Evolutionary conservation across 2,329 filamentous ascomycete species (phyloP).

Genomic region (Zelopaecilomyces penicillatus): DNA sequence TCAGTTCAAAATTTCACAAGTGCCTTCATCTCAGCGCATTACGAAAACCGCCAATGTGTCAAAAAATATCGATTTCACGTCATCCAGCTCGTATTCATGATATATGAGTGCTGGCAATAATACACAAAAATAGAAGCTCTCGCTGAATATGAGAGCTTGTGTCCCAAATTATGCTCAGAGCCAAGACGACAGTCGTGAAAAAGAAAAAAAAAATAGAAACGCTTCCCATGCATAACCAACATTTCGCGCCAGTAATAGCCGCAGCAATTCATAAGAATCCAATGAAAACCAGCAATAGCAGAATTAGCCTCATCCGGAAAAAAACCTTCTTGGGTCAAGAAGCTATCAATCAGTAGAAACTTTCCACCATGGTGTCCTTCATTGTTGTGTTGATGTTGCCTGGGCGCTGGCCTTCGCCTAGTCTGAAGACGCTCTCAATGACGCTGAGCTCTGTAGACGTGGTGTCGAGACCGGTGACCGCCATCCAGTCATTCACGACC

Average conservation of each 20-base stretch:
- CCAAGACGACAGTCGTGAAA: background rate
- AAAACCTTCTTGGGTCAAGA: background rate
- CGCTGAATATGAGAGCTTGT: too few species aligned
- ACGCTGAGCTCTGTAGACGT: slow-evolving; percentile 97
- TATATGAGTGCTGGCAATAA: too few species aligned
- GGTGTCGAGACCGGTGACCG: slow-evolving; percentile 86
- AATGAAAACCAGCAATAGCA: too few species aligned
- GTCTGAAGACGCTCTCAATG: slow-evolving; percentile 88
- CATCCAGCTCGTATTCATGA: too few species aligned
- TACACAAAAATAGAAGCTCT: too few species aligned
- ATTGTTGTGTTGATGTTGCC: slow-evolving; percentile 72
- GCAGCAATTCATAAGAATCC: too few species aligned
- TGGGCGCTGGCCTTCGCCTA: slow-evolving; percentile 78
- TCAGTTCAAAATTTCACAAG: too few species aligned
- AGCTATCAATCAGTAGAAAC: slow-evolving; percentile 67
- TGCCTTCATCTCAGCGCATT: too few species aligned
- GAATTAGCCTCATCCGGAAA: too few species aligned
- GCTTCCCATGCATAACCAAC: slow-evolving; percentile 10
- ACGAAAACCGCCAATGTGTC: too few species aligned
- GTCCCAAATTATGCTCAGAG: too few species aligned
- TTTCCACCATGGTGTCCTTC: slow-evolving; percentile 98
- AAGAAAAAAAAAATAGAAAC: slow-evolving; percentile 8
- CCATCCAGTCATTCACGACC: slow-evolving; percentile 75
- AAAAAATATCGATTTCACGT: too few species aligned
- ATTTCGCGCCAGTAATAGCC: slow-evolving; percentile 1